These are phyloP conservation scores for Xylaria venustula DNA, from an alignment of 495 filamentous ascomycete genomes.

Conservation along the genomic window DNA sequence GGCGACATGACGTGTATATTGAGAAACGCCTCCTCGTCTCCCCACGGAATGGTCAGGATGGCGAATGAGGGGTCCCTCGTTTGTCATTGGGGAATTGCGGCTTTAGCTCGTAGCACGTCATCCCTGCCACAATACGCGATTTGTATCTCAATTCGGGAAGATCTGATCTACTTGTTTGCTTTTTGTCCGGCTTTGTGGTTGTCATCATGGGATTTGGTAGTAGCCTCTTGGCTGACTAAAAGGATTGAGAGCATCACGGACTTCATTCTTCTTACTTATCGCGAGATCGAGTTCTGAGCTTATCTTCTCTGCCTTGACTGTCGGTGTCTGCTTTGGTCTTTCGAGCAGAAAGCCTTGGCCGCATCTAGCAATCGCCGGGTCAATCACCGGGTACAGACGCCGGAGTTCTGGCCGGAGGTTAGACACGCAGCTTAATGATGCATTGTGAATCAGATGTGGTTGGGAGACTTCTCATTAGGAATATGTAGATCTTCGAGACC, in stretches of 20 bases:
- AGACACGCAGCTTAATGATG: no score
- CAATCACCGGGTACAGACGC: no score
- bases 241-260: neutral
- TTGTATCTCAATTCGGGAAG: neutral
- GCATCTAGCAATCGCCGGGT: no score
- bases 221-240: neutral
- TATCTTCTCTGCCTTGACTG: no score
- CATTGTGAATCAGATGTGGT: no score
- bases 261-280: neutral
- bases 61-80: slow-evolving; percentile 6
- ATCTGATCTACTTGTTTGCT: neutral
- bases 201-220: neutral
- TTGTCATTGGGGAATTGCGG: slow-evolving; percentile 4
- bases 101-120: slow-evolving; percentile 13
- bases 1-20: neutral
- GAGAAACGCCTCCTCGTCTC: neutral
- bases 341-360: no score
- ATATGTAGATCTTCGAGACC: no score
- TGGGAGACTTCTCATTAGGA: no score
- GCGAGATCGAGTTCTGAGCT: neutral
- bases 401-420: no score
- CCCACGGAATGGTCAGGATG: neutral
- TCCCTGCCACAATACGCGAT: neutral
- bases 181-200: neutral
- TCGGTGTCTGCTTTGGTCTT: no score